phyloP scores from a whole-genome alignment of 495 filamentous ascomycete genomes.

The Podospora pseudocomata region DNA sequence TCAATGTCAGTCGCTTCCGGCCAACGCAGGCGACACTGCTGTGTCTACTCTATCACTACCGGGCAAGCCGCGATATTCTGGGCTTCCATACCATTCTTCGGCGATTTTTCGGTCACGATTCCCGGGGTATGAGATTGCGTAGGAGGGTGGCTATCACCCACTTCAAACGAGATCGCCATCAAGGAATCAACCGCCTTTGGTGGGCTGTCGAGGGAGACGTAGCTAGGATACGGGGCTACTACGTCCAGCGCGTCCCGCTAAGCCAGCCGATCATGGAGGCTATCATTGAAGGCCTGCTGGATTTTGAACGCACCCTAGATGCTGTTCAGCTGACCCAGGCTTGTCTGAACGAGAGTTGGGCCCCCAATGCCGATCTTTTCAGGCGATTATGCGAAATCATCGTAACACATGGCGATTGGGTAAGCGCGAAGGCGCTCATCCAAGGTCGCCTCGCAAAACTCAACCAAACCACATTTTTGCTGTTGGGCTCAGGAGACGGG shows the following conservation, averaged over 20 bases:
- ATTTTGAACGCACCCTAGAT: conserved; percentile 33
- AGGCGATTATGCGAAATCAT: conserved; percentile 34
- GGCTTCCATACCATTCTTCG: conserved; percentile 41
- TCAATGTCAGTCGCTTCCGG: conserved; percentile 45
- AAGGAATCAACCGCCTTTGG: conserved; percentile 1
- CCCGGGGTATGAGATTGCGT: conserved; percentile 23
- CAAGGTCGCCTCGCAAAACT: conserved; percentile 30
- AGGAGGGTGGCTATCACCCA: conserved; percentile 12
- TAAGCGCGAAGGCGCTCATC: conserved; percentile 28
- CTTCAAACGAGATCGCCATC: conserved; percentile 6
- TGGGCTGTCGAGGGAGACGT: conserved; percentile 24
- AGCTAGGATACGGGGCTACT: conserved; percentile 8
- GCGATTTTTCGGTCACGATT: conserved; percentile 35
- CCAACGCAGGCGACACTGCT: conserved; percentile 54
- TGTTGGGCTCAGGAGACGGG: background rate
- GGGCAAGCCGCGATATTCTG: conserved; percentile 32
- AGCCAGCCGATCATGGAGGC: conserved; percentile 30
- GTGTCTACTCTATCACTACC: conserved; percentile 55
- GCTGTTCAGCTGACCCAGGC: conserved; percentile 35
- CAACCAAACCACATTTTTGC: conserved; percentile 11
- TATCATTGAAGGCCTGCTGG: conserved; percentile 38
- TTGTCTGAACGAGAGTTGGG: conserved; percentile 30
- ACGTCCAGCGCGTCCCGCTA: conserved; percentile 30
- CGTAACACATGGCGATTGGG: conserved; percentile 26
- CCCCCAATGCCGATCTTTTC: conserved; percentile 26